Base-by-base conservation (phyloP, 2,329 filamentous ascomycete species). In the Colletotrichum tabaci region DNA sequence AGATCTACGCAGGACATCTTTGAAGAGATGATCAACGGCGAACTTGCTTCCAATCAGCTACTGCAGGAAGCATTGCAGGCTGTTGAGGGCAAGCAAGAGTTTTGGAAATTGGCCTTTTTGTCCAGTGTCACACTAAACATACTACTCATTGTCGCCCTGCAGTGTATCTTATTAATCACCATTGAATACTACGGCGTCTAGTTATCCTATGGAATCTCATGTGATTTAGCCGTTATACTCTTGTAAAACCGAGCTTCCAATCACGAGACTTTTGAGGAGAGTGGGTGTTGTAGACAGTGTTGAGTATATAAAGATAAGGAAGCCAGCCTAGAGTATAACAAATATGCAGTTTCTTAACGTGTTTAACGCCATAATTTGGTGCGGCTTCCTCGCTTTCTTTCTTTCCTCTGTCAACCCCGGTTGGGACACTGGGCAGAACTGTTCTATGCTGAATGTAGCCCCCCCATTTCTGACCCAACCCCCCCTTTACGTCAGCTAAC, bases 1-100 rank as follows among this genome's bases (percentile, higher is more conserved):
- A 52, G 12, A 23, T 52, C 13, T 30, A 30, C 1, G 12, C 50
- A 30, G 4, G 50, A 52, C 13, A 52, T 3, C 23, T 52, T 52
- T 4, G 50, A 52, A 52, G 50, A 52, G 4, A 52, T 52, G 10
- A 13, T 52, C 50, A 52, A 52, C 50, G 23, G 30, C 12, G 50
- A 52, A 23, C 50, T 52, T 26, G 50, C 50, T 7, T 52, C 50
- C 12, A 52, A 52, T 21, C 50, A 52, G 50, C 50, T 52, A 12
- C 23, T 52, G 16, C 50, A 30, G 16, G 50, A 52, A 2, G 50
- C 50, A 26, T 16, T 52, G 4, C 50, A 52, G 50, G 50, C 50
- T 15, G 12, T 23, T 52, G 50, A 52, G 13, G 23, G 16, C 21
- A 52, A 30, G 10, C 50, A 52, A 8, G 16, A 10, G 15, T 15